Evolutionary conservation across 305 asterid species (phyloP).

Genomic region (Petunia hybrid): DNA sequence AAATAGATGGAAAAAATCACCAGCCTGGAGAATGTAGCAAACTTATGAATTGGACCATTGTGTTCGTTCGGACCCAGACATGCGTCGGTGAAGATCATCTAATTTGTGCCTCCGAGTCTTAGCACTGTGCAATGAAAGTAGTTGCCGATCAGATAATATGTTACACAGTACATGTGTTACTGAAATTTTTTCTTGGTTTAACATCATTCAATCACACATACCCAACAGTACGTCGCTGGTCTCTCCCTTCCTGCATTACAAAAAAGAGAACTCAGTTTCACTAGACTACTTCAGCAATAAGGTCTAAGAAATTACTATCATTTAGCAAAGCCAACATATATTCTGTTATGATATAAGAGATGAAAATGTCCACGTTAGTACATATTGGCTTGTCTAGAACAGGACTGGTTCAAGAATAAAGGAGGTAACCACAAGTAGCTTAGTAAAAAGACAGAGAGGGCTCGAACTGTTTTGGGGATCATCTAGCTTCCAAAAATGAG

Average conservation of each 20-base stretch:
- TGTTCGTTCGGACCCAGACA: constrained; percentile 80
- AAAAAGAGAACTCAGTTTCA: constrained; percentile 26
- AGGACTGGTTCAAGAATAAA: background rate
- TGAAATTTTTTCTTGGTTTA: background rate
- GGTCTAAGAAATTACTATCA: background rate
- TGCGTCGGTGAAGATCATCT: constrained; percentile 84
- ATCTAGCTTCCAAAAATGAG: background rate
- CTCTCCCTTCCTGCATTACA: constrained; percentile 57
- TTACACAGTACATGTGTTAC: background rate
- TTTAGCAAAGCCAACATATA: background rate
- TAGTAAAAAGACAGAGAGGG: background rate
- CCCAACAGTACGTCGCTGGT: constrained; percentile 65
- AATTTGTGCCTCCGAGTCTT: constrained; percentile 83
- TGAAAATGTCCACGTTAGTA: background rate
- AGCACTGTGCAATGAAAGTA: constrained; percentile 50
- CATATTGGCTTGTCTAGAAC: background rate
- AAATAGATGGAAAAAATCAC: background rate
- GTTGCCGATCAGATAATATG: background rate
- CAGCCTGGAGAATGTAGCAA: constrained; percentile 24
- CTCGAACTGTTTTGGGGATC: background rate
- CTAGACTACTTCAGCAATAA: background rate
- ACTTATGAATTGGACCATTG: constrained; percentile 47
- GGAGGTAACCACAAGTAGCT: background rate
- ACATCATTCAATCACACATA: constrained; percentile 35
- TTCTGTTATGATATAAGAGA: background rate